These are phyloP conservation scores for Pleodorina starrii DNA, from an alignment of 139 green algal species.

Conservation along the genomic window DNA sequence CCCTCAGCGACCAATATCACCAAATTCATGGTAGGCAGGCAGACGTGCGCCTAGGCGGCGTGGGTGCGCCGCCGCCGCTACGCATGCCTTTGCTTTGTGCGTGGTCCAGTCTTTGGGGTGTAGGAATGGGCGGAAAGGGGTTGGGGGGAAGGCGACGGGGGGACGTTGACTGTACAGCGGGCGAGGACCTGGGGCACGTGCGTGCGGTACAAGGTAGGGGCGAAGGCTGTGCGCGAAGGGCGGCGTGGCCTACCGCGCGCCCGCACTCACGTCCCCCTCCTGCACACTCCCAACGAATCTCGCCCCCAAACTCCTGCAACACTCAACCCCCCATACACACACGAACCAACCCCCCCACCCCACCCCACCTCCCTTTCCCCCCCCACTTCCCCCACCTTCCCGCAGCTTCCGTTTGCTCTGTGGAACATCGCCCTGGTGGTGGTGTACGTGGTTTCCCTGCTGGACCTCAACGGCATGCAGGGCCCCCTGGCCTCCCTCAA, in stretches of 20 bases:
- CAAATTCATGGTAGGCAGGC: slow-evolving; percentile 33
- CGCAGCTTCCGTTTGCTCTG: not conserved
- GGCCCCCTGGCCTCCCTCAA: slow-evolving; percentile 49
- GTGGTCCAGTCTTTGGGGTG: too few relatives aligned
- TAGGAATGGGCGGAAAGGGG: too few relatives aligned
- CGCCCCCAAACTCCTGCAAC: not conserved
- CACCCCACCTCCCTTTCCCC: not conserved
- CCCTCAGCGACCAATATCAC: not conserved
- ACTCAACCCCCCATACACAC: not conserved
- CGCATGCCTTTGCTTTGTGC: too few relatives aligned
- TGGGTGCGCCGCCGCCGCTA: too few relatives aligned
- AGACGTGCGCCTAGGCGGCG: too few relatives aligned
- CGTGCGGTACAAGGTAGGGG: too few relatives aligned
- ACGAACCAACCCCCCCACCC: not conserved
- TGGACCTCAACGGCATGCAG: slow-evolving; percentile 29
- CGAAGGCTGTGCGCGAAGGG: too few relatives aligned
- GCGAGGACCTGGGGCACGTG: too few relatives aligned
- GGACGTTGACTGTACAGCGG: too few relatives aligned
- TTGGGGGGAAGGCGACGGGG: too few relatives aligned
- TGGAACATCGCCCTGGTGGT: slow-evolving; percentile 29
- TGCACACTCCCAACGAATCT: not conserved
- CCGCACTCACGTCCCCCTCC: too few relatives aligned
- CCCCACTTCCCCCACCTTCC: not conserved
- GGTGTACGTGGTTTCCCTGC: slow-evolving; percentile 2
- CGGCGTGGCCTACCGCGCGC: too few relatives aligned